Evolutionary conservation across 2,329 filamentous ascomycete genomes (phyloP).

Genomic region (Berkeleyomyces basicola): DNA sequence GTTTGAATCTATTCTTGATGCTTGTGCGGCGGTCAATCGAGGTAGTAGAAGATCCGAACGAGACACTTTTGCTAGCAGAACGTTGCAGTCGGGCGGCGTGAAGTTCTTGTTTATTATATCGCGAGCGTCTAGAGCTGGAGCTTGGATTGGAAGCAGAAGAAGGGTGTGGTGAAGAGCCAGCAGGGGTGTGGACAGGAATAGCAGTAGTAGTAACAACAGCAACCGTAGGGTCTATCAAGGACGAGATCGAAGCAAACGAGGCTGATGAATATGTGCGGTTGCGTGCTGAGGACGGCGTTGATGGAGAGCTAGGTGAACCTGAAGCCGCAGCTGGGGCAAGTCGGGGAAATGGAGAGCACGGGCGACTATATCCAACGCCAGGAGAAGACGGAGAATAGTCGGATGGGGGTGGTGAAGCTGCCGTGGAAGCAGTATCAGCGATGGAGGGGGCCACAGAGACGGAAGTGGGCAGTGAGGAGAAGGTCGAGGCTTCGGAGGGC

Average conservation of each 20-base stretch:
- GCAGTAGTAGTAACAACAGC: slow-evolving; percentile 16
- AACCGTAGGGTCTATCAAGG: slow-evolving; percentile 14
- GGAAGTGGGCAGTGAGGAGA: slow-evolving; percentile 15
- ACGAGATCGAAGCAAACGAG: slow-evolving; percentile 1
- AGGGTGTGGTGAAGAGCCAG: background rate
- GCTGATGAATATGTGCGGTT: slow-evolving; percentile 16
- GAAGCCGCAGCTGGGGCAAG: slow-evolving; percentile 14
- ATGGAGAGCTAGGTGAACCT: slow-evolving; percentile 11
- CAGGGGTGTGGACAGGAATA: background rate
- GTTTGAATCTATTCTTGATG: slow-evolving; percentile 22
- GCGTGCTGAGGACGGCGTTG: slow-evolving; percentile 13
- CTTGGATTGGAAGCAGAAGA: background rate
- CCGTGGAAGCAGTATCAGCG: slow-evolving; percentile 9
- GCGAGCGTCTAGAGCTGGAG: slow-evolving; percentile 20
- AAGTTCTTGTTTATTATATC: slow-evolving; percentile 29
- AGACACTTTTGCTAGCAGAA: slow-evolving; percentile 23
- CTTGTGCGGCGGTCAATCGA: slow-evolving; percentile 14
- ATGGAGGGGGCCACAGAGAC: slow-evolving; percentile 16
- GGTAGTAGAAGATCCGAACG: slow-evolving; percentile 18
- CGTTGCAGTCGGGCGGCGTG: slow-evolving; percentile 33
- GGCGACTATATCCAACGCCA: slow-evolving; percentile 3
- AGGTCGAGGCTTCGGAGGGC: slow-evolving; percentile 17
- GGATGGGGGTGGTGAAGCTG: slow-evolving; percentile 7
- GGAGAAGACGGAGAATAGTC: slow-evolving; percentile 8
- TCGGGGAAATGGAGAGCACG: slow-evolving; percentile 7